Evolutionary conservation across 371 early-diverging fungal genomes (phyloP), one percentile per base, ranked within the genome.

Genomic region (Saksenaea oblongispora): DNA sequence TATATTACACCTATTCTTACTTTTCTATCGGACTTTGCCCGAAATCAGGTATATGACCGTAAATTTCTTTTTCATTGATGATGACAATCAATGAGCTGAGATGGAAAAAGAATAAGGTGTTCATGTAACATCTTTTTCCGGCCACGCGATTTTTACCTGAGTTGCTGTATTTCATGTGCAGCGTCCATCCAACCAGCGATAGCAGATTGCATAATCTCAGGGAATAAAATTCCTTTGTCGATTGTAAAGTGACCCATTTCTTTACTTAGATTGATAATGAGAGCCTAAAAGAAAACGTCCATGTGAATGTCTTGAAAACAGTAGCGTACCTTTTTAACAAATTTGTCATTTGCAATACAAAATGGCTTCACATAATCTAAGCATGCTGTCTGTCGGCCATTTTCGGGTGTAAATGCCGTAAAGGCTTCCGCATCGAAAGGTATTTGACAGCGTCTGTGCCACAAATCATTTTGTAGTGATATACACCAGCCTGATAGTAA

Each of bases 61-160:
- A 67, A 7, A 67, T 24, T 4, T n/a, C 34, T 10, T 54, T 62
- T 55, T 67, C 67, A 37, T 62, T 42, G 4, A 42, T 62, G 5
- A 67, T 17, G 14, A 67, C 15, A 28, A 62, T 53, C 3, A 67
- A 8, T 4, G 67, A 62, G 22, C 67, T 66, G 34, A 35, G 1
- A 27, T 27, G 1, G 34, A 35, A 1, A 27, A n/a, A 9, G 18
- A 24, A 18, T 2, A 22, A 1, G 47, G 22, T 15, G 55, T 18
- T 35, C n/a, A 47, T 47, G 24, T 47, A 47, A 10, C 51, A 5
- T 39, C n/a, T n/a, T 39, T 39, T 39, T 39, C 10, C 2, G 11
- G 31, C 34, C 14, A 10, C 26, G 15, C 42, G 37, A 1, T 3
- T 1, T 27, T 47, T 39, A 61, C 57, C 66, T 58, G 39, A 53